phyloP scores from a whole-genome alignment of 257 asterid genomes.

The Solanum appendiculatum region DNA sequence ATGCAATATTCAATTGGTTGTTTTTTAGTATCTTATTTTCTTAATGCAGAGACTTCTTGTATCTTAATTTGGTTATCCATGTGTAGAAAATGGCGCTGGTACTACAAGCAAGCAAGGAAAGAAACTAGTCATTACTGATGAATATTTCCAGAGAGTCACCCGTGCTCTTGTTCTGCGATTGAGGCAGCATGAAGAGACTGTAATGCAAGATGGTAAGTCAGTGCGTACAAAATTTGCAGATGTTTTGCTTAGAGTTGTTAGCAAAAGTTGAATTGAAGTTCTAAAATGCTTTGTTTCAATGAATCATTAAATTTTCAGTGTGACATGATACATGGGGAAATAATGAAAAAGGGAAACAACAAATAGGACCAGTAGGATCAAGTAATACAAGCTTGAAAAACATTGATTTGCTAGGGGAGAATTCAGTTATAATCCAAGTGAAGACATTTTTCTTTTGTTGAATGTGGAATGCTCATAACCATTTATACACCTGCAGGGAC shows the following conservation, averaged over 20 bases:
- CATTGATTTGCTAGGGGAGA: not conserved
- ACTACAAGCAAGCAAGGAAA: constrained; percentile 40
- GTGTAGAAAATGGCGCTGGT: constrained; percentile 50
- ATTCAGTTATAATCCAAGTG: not conserved
- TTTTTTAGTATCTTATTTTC: not conserved
- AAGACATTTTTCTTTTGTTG: not conserved
- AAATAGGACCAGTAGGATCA: not conserved
- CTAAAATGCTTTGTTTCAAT: not conserved
- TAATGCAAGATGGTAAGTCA: constrained; percentile 46
- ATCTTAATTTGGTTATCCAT: constrained; percentile 3
- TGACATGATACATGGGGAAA: not conserved
- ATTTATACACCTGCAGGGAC: constrained; percentile 23
- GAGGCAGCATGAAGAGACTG: constrained; percentile 76
- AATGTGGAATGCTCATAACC: not conserved
- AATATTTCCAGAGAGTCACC: constrained; percentile 84
- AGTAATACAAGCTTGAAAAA: not conserved
- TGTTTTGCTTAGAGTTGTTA: not conserved
- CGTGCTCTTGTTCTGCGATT: constrained; percentile 77
- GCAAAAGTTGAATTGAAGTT: not conserved
- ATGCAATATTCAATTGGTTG: not conserved
- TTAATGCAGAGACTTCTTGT: not conserved
- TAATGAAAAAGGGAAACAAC: not conserved
- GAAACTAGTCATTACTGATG: constrained; percentile 71
- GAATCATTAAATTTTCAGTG: not conserved
- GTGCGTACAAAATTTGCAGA: not conserved